Evolutionary conservation across 2,329 filamentous ascomycete species (phyloP).

Genomic region (Gremmenia infestans): DNA sequence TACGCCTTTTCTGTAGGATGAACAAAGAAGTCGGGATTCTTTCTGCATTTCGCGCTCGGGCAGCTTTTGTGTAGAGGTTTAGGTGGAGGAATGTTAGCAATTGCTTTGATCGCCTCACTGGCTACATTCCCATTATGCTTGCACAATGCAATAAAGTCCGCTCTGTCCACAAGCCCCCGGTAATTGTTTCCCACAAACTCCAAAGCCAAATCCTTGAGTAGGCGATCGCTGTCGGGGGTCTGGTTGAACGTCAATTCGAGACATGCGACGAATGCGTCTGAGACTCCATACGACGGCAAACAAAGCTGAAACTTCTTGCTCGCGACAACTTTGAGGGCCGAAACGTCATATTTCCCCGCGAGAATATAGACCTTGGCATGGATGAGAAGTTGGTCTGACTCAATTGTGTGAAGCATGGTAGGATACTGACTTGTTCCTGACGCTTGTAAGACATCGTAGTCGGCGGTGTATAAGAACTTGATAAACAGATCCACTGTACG

Average conservation of each 20-base stretch:
- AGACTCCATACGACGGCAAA: background rate
- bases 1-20: too few species aligned
- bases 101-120: background rate
- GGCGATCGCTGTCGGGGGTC: background rate
- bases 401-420: too few species aligned
- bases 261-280: background rate
- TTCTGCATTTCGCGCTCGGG: too few species aligned
- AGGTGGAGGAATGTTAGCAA: background rate
- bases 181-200: background rate
- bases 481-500: background rate
- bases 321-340: conserved; percentile 4
- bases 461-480: background rate
- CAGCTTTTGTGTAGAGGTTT: too few species aligned
- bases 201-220: background rate
- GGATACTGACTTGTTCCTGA: background rate
- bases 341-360: conserved; percentile 11
- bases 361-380: conserved; percentile 12
- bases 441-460: background rate
- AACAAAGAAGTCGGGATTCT: too few species aligned
- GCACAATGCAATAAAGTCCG: background rate
- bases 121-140: background rate
- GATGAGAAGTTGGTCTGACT: background rate
- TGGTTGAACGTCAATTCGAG: background rate
- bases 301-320: conserved; percentile 1
- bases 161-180: background rate